These are phyloP conservation scores for Plantago lanceolata DNA, from an alignment of 305 asterid genomes.

Conservation along the genomic window DNA sequence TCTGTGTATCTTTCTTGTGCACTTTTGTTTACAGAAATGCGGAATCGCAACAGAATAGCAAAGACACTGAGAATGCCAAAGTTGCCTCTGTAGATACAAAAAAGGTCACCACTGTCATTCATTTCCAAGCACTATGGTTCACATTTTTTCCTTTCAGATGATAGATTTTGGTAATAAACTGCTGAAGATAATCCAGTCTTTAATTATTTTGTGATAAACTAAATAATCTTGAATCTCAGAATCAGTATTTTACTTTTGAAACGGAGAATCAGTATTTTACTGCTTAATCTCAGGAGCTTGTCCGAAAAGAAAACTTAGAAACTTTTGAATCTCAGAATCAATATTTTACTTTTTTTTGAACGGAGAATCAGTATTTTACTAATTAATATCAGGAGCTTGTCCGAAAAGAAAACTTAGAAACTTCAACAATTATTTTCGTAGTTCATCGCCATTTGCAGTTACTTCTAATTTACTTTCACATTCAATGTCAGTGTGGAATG, in stretches of 20 bases:
- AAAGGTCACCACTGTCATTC: conserved; percentile 40
- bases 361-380: background rate
- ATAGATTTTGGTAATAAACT: conserved; percentile 17
- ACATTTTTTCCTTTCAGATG: conserved; percentile 6
- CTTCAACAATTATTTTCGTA: conserved; percentile 5
- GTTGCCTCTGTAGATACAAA: conserved; percentile 32
- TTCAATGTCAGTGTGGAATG: background rate
- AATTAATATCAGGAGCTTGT: conserved; percentile 11
- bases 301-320: conserved; percentile 1
- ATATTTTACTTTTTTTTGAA: too few species aligned
- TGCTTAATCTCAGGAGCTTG: conserved; percentile 11
- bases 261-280: background rate
- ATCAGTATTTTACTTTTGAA: too few species aligned
- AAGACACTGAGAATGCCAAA: conserved; percentile 36
- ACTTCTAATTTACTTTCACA: conserved; percentile 13
- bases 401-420: conserved; percentile 1
- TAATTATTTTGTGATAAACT: conserved; percentile 7
- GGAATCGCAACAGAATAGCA: conserved; percentile 38
- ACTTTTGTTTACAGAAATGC: conserved; percentile 36
- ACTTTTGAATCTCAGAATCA: too few species aligned
- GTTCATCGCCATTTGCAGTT: conserved; percentile 2
- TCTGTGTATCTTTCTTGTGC: conserved; percentile 19
- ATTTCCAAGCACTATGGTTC: background rate
- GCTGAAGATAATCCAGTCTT: conserved; percentile 9
- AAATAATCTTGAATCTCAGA: background rate